These are phyloP conservation scores for Camellia granthamiana DNA, from an alignment of 148 eudicot species.

Conservation along the genomic window DNA sequence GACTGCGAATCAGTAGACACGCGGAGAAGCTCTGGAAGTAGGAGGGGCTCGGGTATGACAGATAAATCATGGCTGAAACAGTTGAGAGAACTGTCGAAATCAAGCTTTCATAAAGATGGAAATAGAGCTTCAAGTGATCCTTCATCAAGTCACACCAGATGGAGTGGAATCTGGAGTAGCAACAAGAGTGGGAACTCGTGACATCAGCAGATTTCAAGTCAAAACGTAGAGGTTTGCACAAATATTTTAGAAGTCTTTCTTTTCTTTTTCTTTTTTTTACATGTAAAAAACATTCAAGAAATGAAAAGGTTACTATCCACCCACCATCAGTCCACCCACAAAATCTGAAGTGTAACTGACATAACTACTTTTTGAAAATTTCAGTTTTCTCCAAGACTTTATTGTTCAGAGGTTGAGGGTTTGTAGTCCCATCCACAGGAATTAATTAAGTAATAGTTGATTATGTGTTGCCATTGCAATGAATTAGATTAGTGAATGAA, in stretches of 20 bases:
- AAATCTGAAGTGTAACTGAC: background rate
- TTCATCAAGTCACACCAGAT: slow-evolving; percentile 36
- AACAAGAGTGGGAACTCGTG: slow-evolving; percentile 76
- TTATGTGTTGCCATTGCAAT: too few species aligned
- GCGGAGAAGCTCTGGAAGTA: slow-evolving; percentile 38
- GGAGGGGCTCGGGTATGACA: slow-evolving; percentile 38
- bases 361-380: background rate
- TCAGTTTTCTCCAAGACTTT: background rate
- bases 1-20: slow-evolving; percentile 26
- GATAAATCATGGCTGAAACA: slow-evolving; percentile 84
- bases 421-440: background rate
- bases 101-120: slow-evolving; percentile 62
- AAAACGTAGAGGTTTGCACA: slow-evolving; percentile 58
- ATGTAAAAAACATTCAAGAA: too few species aligned
- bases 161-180: slow-evolving; percentile 58
- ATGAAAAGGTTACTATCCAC: too few species aligned
- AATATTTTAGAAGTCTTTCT: slow-evolving; percentile 87
- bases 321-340: background rate
- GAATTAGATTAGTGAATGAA: too few species aligned
- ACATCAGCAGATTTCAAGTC: slow-evolving; percentile 57
- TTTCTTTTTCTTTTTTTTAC: slow-evolving; percentile 32
- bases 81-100: slow-evolving; percentile 66
- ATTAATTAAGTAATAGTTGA: too few species aligned
- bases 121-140: slow-evolving; percentile 41
- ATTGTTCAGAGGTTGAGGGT: background rate